Evolutionary conservation across 805 yeast species (phyloP), one percentile per base, ranked within the genome.

Genomic region (Starmera quercuum): DNA sequence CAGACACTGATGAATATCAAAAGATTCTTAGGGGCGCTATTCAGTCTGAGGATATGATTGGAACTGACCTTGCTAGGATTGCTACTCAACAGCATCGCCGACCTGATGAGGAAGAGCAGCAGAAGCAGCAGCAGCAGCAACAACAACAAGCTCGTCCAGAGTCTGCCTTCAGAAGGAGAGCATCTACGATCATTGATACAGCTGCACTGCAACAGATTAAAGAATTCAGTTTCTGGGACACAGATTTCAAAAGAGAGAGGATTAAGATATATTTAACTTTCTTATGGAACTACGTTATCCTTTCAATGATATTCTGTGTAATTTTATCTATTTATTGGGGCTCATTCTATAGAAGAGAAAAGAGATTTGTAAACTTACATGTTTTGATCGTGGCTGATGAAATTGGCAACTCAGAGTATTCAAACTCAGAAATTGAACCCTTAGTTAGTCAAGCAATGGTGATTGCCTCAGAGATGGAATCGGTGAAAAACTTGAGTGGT

Each of bases 291-390:
- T 49, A 47, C 32, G 9, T 50, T 3, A 23, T 48, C 8, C 31
- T 59, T 9, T 42, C 48, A 2, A 15, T 48, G 13, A 44, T 54
- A 10, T 41, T 54, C 16, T 33, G 47, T 14, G 26, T 45, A 2
- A 46, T 53, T 11, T 35, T 60, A 14, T 45, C 54, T 7, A 45
- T 60, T 2, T 54, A 54, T 33, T 53, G 59, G 55, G 62, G 61
- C 12, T 51, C 59, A 7, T 39, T 41, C 13, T 56, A 54, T 36
- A 32, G 42, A 15, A 42, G 53, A 19, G 23, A 35, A 4, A 30
- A 34, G 12, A 34, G 50, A 26, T 35, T 37, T 35, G 32, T 40
- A 26, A 51, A 49, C 22, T 41, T 54, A 14, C 42, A 40, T 18
- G 41, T 49, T 24, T 30, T 56, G 22, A 44, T 54, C 10, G 53